These are phyloP conservation scores for Hippophae tibetana DNA, from an alignment of 306 rosid genomes.

Conservation along the genomic window DNA sequence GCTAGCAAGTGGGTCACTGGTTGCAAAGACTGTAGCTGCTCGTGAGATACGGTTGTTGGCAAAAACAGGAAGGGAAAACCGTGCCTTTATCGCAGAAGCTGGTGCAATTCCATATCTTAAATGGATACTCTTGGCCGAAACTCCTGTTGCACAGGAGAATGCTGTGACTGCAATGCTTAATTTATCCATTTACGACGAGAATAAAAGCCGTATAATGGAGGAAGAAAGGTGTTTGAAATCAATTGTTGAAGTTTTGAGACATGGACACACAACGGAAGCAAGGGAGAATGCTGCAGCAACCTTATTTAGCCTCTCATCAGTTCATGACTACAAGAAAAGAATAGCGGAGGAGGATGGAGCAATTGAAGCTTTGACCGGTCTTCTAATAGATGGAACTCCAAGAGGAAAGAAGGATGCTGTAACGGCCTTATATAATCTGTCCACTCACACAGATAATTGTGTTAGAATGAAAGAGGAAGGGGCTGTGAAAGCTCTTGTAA, in stretches of 20 bases:
- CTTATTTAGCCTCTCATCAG: slow-evolving; percentile 86
- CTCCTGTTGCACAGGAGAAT: slow-evolving; percentile 78
- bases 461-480: slow-evolving; percentile 64
- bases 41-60: slow-evolving; percentile 83
- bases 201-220: slow-evolving; percentile 73
- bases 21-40: slow-evolving; percentile 70
- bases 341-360: slow-evolving; percentile 72
- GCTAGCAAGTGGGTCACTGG: slow-evolving; percentile 51
- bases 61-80: slow-evolving; percentile 76
- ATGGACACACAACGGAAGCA: slow-evolving; percentile 81
- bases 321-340: slow-evolving; percentile 79
- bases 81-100: slow-evolving; percentile 85
- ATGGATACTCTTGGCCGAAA: slow-evolving; percentile 52
- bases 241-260: slow-evolving; percentile 63
- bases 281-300: slow-evolving; percentile 97
- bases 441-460: slow-evolving; percentile 76
- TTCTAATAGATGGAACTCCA: slow-evolving; percentile 63
- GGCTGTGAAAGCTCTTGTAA: slow-evolving; percentile 71
- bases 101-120: slow-evolving; percentile 82
- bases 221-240: slow-evolving; percentile 72
- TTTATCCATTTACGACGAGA: slow-evolving; percentile 69
- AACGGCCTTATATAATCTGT: slow-evolving; percentile 78
- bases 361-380: slow-evolving; percentile 59
- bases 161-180: slow-evolving; percentile 92
- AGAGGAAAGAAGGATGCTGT: slow-evolving; percentile 97